Evolutionary conservation across 495 filamentous ascomycete genomes (phyloP).

Genomic region (Podospora sp.): DNA sequence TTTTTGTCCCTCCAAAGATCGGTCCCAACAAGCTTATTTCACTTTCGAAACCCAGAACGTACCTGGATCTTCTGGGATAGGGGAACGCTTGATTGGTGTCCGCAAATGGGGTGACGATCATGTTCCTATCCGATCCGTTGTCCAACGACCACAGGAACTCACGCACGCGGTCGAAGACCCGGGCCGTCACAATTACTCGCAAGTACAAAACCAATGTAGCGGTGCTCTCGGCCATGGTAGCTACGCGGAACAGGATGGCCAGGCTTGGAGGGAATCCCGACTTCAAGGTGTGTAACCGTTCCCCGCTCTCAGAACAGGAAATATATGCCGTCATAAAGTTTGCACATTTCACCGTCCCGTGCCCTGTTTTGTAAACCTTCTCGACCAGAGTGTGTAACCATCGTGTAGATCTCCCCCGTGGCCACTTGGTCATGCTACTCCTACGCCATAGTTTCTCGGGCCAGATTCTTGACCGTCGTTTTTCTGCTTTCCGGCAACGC

Average conservation of each 20-base stretch:
- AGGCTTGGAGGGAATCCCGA: neutral
- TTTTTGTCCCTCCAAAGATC: neutral
- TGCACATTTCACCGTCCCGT: neutral
- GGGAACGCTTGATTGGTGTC: slow-evolving; percentile 24
- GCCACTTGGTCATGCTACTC: neutral
- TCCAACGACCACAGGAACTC: neutral
- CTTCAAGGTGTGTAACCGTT: neutral
- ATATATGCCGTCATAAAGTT: slow-evolving; percentile 11
- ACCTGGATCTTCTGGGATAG: neutral
- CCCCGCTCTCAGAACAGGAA: neutral
- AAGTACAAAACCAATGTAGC: neutral
- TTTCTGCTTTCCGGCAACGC: neutral
- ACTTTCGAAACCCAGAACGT: neutral
- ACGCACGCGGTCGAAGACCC: neutral
- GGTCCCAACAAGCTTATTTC: neutral
- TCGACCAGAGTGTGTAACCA: slow-evolving; percentile 3
- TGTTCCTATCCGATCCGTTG: neutral
- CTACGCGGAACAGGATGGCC: neutral
- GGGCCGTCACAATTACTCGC: slow-evolving; percentile 2
- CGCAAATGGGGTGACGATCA: slow-evolving; percentile 22
- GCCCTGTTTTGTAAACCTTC: slow-evolving; percentile 2
- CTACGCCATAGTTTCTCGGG: neutral
- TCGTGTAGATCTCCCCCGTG: neutral
- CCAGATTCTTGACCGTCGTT: neutral
- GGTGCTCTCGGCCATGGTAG: neutral